Base-by-base conservation (phyloP, 2,329 filamentous ascomycete species). In the Claviceps purpurea region DNA sequence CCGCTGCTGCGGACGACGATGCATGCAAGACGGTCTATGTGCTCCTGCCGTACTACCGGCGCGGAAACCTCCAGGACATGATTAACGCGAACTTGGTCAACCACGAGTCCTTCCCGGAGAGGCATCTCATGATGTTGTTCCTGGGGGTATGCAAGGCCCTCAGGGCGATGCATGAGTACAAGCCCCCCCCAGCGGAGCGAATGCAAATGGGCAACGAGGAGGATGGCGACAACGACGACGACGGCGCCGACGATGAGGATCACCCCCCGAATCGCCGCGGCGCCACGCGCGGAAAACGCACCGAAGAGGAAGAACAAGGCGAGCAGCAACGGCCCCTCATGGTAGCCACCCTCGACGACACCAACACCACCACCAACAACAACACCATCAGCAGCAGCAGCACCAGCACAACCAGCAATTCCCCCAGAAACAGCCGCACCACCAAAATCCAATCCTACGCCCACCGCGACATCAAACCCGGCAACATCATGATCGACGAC, bases 31-130 rank as follows among this genome's bases (percentile, higher is more conserved):
- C 91, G 0, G 93, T 97, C 50, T 98, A 98, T 68, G 93, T 98
- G 56, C 75, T 98, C 44, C 77, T 98, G 20, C 93, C 93, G 13
- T 98, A 97, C 73, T 98, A 96, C 72, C 78, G 89, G 61, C 78
- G 91, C 58, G 93, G 93, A 14, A 98, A 98, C 68, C 77, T 98
- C 40, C 93, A 98, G 71, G 93, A 98, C 70, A 85, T 94, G 65
- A 97, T 98, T 74, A 98, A 98, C 68, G 91, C 93, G 57, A 98
- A 98, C 69, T 74, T 97, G 51, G 91, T 98, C 68, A 97, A 97
- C 68, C 89, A 95, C 66, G 87, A 87, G 40, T 78, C 77, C 50
- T 97, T 98, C 62, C 89, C 91, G 1, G 91, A 97, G 72, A 79
- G 83, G 65, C 78, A 84, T 61, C 74, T 98, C 56, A 91, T 97